A percentile compares a stretch with the other conserved stretches of the same genome.
These are phyloP conservation scores for Podaxis sp. DNA, from an alignment of 768 basidiomycete genomes.

Conservation along the genomic window DNA sequence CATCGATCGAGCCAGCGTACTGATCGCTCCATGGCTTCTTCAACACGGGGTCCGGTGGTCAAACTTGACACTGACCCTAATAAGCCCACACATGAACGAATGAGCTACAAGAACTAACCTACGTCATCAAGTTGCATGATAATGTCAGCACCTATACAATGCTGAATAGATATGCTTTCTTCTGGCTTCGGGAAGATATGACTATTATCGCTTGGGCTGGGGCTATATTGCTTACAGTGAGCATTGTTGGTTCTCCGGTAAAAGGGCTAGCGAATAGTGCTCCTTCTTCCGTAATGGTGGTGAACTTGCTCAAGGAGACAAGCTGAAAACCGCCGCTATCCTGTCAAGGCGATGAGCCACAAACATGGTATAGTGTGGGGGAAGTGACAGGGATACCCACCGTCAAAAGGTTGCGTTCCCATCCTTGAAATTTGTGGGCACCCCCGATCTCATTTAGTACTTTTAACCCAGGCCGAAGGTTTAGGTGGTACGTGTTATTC, in stretches of 20 bases:
- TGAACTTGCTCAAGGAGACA: constrained; percentile 81
- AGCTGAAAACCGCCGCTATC: constrained; percentile 92
- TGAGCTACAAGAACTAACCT: constrained; percentile 43
- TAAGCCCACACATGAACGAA: neutral
- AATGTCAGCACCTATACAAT: constrained; percentile 88
- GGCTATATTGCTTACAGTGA: constrained; percentile 57
- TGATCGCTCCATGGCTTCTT: constrained; percentile 86
- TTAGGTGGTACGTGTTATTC: constrained; percentile 90
- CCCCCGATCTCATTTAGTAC: constrained; percentile 76
- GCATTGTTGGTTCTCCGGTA: constrained; percentile 83
- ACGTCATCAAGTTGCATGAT: constrained; percentile 96
- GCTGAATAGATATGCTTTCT: constrained; percentile 88
- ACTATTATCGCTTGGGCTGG: neutral
- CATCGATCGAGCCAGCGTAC: constrained; percentile 91
- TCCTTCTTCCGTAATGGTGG: constrained; percentile 84
- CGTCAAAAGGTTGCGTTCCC: constrained; percentile 82
- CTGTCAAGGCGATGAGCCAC: constrained; percentile 32
- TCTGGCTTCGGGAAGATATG: constrained; percentile 59
- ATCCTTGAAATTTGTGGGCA: constrained; percentile 89
- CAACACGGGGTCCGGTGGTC: constrained; percentile 76
- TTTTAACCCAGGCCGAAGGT: constrained; percentile 78
- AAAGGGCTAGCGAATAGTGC: constrained; percentile 85
- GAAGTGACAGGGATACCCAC: constrained; percentile 35
- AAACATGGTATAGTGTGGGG: neutral
- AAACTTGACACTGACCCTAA: constrained; percentile 65